Conservation (phyloP, 1,284 basidiomycete genomes). For the Athelia psychrophila region DNA sequence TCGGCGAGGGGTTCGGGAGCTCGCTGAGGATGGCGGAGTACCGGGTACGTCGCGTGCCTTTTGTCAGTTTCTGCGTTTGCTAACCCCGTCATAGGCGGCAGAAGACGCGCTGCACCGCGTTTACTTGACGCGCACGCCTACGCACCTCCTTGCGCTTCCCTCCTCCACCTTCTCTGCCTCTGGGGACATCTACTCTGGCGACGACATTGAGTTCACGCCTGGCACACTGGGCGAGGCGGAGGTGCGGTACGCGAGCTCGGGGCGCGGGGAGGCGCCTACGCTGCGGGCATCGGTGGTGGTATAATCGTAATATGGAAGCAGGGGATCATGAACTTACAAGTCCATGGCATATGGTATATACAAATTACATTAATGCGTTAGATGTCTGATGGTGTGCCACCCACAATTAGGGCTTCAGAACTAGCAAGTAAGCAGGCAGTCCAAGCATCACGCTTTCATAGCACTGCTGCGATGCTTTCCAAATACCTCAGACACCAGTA, state of each 20-base stretch:
- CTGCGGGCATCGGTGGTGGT: too few relatives aligned
- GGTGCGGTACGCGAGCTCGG: background rate
- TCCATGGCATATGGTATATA: too few relatives aligned
- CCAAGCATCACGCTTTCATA: too few relatives aligned
- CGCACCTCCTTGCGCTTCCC: slow-evolving; percentile 63
- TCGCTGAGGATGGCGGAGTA: slow-evolving; percentile 95
- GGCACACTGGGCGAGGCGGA: background rate
- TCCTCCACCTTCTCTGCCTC: slow-evolving; percentile 57
- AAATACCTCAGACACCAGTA: too few relatives aligned
- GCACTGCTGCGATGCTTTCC: too few relatives aligned
- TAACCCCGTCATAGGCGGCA: slow-evolving; percentile 54
- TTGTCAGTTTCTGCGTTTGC: background rate
- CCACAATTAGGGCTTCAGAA: too few relatives aligned
- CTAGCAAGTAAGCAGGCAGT: too few relatives aligned
- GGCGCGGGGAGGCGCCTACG: background rate
- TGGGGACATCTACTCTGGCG: too few relatives aligned
- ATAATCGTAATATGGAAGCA: too few relatives aligned
- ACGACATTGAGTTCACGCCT: background rate
- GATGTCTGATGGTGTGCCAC: too few relatives aligned
- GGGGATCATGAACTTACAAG: too few relatives aligned
- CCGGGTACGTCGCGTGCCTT: slow-evolving; percentile 52
- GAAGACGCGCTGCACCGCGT: slow-evolving; percentile 82
- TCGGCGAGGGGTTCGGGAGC: slow-evolving; percentile 95
- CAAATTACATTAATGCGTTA: too few relatives aligned
- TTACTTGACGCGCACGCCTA: slow-evolving; percentile 75